phyloP scores from a whole-genome alignment of 257 asterid species.

The Solanum gandarillasii region DNA sequence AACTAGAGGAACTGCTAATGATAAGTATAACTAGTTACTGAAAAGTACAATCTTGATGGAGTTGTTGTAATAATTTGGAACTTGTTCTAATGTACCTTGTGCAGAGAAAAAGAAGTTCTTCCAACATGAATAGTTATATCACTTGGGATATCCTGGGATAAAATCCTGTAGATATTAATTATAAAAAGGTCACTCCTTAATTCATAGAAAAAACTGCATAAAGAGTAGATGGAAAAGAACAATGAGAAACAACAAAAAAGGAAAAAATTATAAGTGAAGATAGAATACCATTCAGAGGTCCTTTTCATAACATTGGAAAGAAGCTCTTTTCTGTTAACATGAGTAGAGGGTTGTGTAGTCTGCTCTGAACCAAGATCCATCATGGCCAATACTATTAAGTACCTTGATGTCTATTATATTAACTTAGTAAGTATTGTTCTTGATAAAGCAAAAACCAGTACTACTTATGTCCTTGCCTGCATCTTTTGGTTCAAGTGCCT shows the following conservation, averaged over 20 bases:
- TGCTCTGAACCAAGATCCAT: slow-evolving; percentile 20
- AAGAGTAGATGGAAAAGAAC: not conserved
- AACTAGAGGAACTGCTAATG: not conserved
- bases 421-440: not conserved
- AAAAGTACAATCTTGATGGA: not conserved
- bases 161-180: slow-evolving; percentile 45
- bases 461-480: not conserved
- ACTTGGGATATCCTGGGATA: slow-evolving; percentile 76
- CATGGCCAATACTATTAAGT: not conserved
- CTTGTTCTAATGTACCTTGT: slow-evolving; percentile 41
- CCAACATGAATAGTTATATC: slow-evolving; percentile 58
- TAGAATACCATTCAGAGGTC: slow-evolving; percentile 67
- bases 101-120: slow-evolving; percentile 61
- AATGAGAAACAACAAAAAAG: not conserved
- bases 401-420: not conserved
- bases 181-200: not conserved
- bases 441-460: not conserved
- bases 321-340: slow-evolving; percentile 42
- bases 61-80: not conserved
- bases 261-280: not conserved
- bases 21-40: not conserved
- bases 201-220: not conserved
- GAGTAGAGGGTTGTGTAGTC: not conserved
- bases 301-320: slow-evolving; percentile 73
- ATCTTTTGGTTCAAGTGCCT: not conserved